Base-by-base conservation (phyloP, 345 rosid genomes). In the Euclidium syriacum region DNA sequence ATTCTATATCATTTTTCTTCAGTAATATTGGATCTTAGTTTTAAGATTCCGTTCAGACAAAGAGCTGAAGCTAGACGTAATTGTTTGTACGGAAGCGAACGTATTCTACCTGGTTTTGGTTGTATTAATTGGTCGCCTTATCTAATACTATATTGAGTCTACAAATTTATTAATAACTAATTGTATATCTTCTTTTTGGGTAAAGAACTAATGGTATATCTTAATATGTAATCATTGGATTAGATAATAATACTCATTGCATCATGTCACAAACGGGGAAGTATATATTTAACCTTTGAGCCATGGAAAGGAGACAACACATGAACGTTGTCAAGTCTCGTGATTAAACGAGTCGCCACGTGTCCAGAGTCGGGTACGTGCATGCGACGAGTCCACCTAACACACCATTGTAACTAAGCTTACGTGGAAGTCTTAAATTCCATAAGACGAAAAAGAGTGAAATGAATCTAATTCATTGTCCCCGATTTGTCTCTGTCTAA, bases 31-130 rank as follows among this genome's bases (percentile, higher is more conserved):
- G 42, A 69, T 70, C n/a, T 15, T 38, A 4, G 7, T 2, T 59
- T 51, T n/a, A 56, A 64, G 75, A 71, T 71, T 64, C 75, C 60
- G 30, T 71, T 64, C 75, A 64, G 70, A 71, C 70, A 8, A 10
- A 20, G 32, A 39, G 29, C 6, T 39, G 59, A 49, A 7, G 57
- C n/a, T 47, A 24, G 57, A 62, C 51, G 43, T 63, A 46, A 3
- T 20, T 62, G 63, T 62, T 24, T 63, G 65, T 63, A 49, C 64
- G 64, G 64, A 70, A 53, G 19, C 52, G 32, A 30, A 32, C 53
- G 16, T 40, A 49, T 41, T 47, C 26, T 48, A 18, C 14, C 16
- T 8, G 9, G 7, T 27, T 30, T 11, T 33, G 43, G 27, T 15
- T 52, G 59, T 40, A 29, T 10, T 57, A 18, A 27, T 27, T 58